Base-by-base conservation (phyloP, 2,329 filamentous ascomycete genomes). In the Beauveria varroae region DNA sequence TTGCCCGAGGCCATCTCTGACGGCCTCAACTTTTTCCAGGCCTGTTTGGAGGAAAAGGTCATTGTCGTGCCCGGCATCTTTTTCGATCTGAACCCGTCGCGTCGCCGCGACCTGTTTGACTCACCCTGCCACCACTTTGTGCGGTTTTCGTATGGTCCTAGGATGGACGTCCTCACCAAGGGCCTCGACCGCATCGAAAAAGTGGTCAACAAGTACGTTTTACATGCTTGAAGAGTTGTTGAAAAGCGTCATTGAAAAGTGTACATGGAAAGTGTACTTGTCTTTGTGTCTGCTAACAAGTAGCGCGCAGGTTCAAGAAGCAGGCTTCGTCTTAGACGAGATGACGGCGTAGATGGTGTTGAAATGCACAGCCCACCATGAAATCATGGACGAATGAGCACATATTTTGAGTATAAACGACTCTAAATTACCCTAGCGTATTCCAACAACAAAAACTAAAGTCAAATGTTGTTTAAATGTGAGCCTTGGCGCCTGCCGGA, bases 51-150 rank as follows among this genome's bases (percentile, higher is more conserved):
- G 70, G 92, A 97, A 80, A 96, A 96, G 81, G 91, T 96, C 67
- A 97, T 97, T 70, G 92, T 97, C 20, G 93, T 98, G 5, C 93
- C 93, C 0, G 93, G 93, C 63, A 98, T 98, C 74, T 98, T 98
- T 83, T 98, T 98, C 73, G 93, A 98, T 70, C 77, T 98, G 65
- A 98, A 98, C 78, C 93, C 93, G 4, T 88, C 89, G 41, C 89
- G 91, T 73, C 84, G 93, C 66, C 83, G 93, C 72, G 93, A 98
- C 74, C 76, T 98, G 67, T 98, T 98, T 67, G 93, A 98, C 76
- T 91, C 86, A 67, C 93, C 93, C 63, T 97, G 93, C 76, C 93
- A 98, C 76, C 89, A 95, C 76, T 96, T 93, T 72, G 89, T 96
- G 30, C 84, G 91, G 57, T 83, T 96, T 68, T 91, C 88, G 61